These are phyloP conservation scores for Amphibolis antarctica DNA, from an alignment of 106 monocot species.

Conservation along the genomic window DNA sequence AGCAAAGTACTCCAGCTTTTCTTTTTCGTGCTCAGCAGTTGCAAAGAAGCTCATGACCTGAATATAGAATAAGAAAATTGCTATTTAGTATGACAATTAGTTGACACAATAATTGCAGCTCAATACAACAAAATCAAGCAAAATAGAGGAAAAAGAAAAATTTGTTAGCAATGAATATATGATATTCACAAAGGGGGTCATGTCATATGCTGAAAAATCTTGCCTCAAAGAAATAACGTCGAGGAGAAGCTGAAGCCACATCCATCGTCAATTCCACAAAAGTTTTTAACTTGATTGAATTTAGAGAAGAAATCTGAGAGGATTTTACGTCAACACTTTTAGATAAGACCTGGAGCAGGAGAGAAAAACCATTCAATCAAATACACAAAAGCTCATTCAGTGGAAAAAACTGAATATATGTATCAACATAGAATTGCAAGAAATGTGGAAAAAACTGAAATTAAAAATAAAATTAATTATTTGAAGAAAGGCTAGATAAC, in stretches of 20 bases:
- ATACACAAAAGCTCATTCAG: background rate
- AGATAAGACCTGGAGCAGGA: constrained; percentile 30
- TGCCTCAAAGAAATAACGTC: constrained; percentile 97
- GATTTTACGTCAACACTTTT: constrained; percentile 13
- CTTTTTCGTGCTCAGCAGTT: constrained; percentile 78
- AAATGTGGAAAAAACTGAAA: no score
- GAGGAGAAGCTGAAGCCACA: constrained; percentile 76
- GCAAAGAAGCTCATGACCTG: constrained; percentile 95
- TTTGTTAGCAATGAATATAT: no score
- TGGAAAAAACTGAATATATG: background rate
- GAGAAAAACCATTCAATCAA: background rate
- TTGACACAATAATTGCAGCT: no score
- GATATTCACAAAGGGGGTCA: no score
- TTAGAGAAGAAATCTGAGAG: background rate
- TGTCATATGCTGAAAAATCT: constrained; percentile 13
- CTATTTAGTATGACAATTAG: no score
- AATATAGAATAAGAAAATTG: constrained; percentile 2
- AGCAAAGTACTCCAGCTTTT: constrained; percentile 78
- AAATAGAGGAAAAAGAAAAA: no score
- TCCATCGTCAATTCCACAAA: constrained; percentile 83
- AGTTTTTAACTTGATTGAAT: constrained; percentile 41
- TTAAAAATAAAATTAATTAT: no score
- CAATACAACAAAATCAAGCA: no score
- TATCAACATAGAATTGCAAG: background rate
- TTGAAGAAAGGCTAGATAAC: background rate